These are phyloP conservation scores for Metschnikowia noctiluminum DNA, from an alignment of 805 yeast genomes.

Conservation along the genomic window DNA sequence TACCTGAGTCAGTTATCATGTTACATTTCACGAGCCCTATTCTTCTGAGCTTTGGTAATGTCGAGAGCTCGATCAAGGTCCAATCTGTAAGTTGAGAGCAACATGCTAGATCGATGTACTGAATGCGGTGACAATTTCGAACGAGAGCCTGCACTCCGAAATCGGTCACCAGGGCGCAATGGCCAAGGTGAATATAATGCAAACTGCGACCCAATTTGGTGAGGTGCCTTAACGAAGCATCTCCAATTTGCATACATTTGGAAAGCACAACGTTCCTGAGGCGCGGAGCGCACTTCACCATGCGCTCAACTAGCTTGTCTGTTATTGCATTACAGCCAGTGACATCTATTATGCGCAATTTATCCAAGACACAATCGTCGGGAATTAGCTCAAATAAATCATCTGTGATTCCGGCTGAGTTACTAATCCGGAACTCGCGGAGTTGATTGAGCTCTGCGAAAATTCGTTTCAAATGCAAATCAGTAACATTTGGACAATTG, in stretches of 20 bases:
- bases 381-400: slow-evolving; percentile 56
- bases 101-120: slow-evolving; percentile 92
- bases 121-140: slow-evolving; percentile 76
- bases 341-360: slow-evolving; percentile 77
- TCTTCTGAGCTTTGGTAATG: slow-evolving; percentile 75
- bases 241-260: slow-evolving; percentile 85
- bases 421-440: slow-evolving; percentile 80
- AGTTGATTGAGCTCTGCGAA: slow-evolving; percentile 65
- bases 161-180: slow-evolving; percentile 88
- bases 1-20: slow-evolving; percentile 82
- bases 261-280: slow-evolving; percentile 84
- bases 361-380: slow-evolving; percentile 48
- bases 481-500: slow-evolving; percentile 71
- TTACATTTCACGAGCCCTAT: slow-evolving; percentile 92
- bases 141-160: slow-evolving; percentile 75
- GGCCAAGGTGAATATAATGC: slow-evolving; percentile 91
- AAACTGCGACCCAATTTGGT: slow-evolving; percentile 72
- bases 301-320: slow-evolving; percentile 69
- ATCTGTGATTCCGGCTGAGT: slow-evolving; percentile 67
- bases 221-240: slow-evolving; percentile 68
- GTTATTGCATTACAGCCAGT: slow-evolving; percentile 80
- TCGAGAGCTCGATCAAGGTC: slow-evolving; percentile 72
- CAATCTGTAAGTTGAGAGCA: slow-evolving; percentile 85
- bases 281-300: slow-evolving; percentile 77
- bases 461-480: slow-evolving; percentile 53